Evolutionary conservation across 306 rosid genomes (phyloP).

Genomic region (Medicago arabica): DNA sequence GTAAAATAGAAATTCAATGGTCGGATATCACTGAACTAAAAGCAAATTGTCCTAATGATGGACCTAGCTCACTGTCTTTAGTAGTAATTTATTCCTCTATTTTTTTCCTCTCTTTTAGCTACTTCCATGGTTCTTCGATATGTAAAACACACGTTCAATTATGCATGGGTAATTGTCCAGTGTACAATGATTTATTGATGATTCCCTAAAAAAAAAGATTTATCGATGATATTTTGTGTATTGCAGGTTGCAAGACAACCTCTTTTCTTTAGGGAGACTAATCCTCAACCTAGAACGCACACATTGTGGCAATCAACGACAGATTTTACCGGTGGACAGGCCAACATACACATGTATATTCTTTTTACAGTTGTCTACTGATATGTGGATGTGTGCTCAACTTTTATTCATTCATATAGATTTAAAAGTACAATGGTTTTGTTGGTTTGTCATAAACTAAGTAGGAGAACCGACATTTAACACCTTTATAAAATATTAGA

Average conservation of each 20-base stretch:
- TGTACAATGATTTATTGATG: too few species aligned
- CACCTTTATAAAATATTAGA: neutral
- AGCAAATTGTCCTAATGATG: conserved; percentile 78
- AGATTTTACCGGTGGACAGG: too few species aligned
- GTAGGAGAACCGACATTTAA: conserved; percentile 13
- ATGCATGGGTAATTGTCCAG: neutral
- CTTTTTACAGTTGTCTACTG: conserved; percentile 22
- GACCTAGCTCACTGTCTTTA: conserved; percentile 65
- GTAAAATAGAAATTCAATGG: conserved; percentile 94
- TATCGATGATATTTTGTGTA: conserved; percentile 26
- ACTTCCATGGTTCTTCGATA: neutral
- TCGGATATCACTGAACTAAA: conserved; percentile 73
- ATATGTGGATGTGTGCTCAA: conserved; percentile 23
- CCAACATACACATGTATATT: conserved; percentile 66
- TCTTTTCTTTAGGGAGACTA: conserved; percentile 80
- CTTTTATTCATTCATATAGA: neutral
- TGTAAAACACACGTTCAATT: neutral
- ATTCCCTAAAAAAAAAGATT: too few species aligned
- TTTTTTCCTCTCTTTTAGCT: neutral
- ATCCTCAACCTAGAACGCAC: too few species aligned
- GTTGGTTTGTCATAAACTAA: conserved; percentile 6
- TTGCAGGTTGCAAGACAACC: conserved; percentile 83
- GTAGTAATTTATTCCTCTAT: conserved; percentile 57
- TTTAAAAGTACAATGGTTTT: conserved; percentile 7
- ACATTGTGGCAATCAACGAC: too few species aligned